phyloP scores from a whole-genome alignment of 495 filamentous ascomycete species.

The Eremomyces bilateralis region DNA sequence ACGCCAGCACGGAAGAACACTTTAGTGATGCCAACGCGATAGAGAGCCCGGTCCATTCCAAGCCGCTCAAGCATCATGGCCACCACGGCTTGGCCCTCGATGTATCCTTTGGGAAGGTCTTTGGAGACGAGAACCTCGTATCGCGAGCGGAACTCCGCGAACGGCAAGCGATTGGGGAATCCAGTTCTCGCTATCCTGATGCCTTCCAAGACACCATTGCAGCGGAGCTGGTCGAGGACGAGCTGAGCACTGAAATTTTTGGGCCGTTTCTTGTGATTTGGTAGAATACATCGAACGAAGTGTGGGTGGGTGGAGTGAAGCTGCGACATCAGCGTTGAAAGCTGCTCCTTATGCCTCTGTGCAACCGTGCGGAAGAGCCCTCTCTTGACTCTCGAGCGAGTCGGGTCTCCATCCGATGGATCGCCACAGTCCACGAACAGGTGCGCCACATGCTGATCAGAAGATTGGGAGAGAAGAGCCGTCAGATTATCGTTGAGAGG shows the following conservation, averaged over 20 bases:
- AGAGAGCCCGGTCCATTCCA: constrained; percentile 60
- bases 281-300: constrained; percentile 94
- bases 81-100: constrained; percentile 73
- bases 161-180: constrained; percentile 88
- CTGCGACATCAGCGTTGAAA: constrained; percentile 87
- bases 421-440: constrained; percentile 81
- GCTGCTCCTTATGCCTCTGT: constrained; percentile 91
- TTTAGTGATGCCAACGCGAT: constrained; percentile 87
- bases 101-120: constrained; percentile 70
- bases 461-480: constrained; percentile 59
- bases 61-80: constrained; percentile 80
- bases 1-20: constrained; percentile 97
- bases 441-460: constrained; percentile 58
- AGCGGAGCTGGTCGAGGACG: constrained; percentile 86
- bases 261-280: constrained; percentile 95
- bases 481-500: constrained; percentile 95
- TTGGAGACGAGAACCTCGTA: constrained; percentile 82
- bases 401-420: constrained; percentile 42
- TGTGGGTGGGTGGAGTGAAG: constrained; percentile 92
- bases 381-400: constrained; percentile 79
- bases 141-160: constrained; percentile 82
- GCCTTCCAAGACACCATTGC: constrained; percentile 95
- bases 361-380: constrained; percentile 94
- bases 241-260: constrained; percentile 76
- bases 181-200: constrained; percentile 94